Evolutionary conservation across 106 monocot species (phyloP), one percentile per base, ranked within the genome.

Genomic region (Amphibolis antarctica): DNA sequence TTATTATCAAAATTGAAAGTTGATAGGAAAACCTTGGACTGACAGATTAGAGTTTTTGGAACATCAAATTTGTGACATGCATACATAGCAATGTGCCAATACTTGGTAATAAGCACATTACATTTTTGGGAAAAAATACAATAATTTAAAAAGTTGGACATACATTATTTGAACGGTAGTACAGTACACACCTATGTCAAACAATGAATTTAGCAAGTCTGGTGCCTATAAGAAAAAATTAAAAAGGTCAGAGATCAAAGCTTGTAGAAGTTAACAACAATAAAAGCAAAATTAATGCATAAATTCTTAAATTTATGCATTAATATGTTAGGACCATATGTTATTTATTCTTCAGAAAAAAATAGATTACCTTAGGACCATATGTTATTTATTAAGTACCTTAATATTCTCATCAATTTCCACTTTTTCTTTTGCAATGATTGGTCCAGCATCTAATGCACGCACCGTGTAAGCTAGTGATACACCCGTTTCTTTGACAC

Each of bases 381-480:
- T 5, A 17, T 49, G 48, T 14, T 13, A 49, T 49, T 13, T 3
- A 14, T 10, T 47, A 49, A 21, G 11, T 76, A 90, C 89, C 82
- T 90, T 90, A 30, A 90, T 78, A 30, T 61, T 65, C 36, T 85
- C 76, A 83, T 90, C 90, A 70, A 96, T 66, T 69, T 78, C 69
- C 27, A 98, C 54, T 73, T 44, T 86, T 71, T 85, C 86, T 52
- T 18, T 53, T n/a, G 86, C 79, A 85, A 98, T 98, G 27, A 90
- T 66, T 17, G 90, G 86, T 11, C 96, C 96, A 55, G 96, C 84
- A 86, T 98, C 96, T 53, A 98, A 71, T 42, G 77, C 82, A 72
- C 84, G 90, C 65, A 90, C 86, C 53, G 96, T 98, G 66, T 82
- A 98, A 31, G 70, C 86, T 59, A 90, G 81, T 31, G 96, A 86